Base-by-base conservation (phyloP, 2,329 filamentous ascomycete genomes). In the Fusarium pilosicola region DNA sequence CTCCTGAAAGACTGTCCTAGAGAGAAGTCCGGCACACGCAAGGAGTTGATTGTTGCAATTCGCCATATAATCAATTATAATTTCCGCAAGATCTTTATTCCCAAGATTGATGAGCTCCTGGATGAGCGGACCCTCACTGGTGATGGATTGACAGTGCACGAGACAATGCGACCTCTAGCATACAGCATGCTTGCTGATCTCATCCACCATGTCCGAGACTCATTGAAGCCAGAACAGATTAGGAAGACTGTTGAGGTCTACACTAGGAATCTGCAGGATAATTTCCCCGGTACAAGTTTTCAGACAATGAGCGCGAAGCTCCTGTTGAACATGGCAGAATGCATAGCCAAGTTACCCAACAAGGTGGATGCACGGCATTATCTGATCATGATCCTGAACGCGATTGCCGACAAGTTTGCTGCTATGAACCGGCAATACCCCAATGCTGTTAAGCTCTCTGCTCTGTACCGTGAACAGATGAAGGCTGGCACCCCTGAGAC, bases 21-120 rank as follows among this genome's bases (percentile, higher is more conserved):
- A 56, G 96, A 98, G 83, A 97, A 97, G 80, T 98, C 96, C 1
- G 93, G 93, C 6, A 94, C 96, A 3, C 89, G 97, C 24, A 99
- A 99, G 81, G 96, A 99, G 82, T 87, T 99, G 26, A 85, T 99
- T 48, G 96, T 99, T 59, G 97, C 96, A 1, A 98, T 99, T 66
- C 90, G 97, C 28, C 97, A 99, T 80, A 98, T 99, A 77, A 98
- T 99, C 82, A 99, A 98, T 83, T 98, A 98, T 84, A 98, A 98
- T 80, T 98, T 98, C 77, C 88, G 96, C 64, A 96, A 95, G 80
- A 97, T 98, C 61, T 99, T 99, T 80, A 85, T 98, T 32, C 91
- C 91, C 42, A 97, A 97, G 82, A 98, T 99, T 75, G 95, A 98
- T 75, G 95, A 98, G 80, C 87, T 99, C 41, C 85, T 99, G 51